Evolutionary conservation across 2,329 filamentous ascomycete species (phyloP), one percentile per base, ranked within the genome.

Genomic region (Chrysoporthe austroafricana): DNA sequence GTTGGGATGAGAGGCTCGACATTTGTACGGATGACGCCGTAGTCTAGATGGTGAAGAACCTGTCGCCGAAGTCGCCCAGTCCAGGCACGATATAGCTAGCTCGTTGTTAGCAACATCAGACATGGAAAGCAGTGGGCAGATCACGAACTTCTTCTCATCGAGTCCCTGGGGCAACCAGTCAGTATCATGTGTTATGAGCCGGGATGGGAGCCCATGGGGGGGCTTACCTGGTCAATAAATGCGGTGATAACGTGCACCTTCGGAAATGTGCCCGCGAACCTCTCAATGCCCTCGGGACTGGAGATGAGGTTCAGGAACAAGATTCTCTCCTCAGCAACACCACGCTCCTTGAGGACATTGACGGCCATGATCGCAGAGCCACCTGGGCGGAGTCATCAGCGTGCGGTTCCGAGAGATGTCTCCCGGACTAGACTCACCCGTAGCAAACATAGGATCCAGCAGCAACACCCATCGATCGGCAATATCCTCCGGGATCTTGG

Each of bases 401-500:
- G 62, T 26, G 42, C 48, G 7, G 59, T 46, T 21, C 54, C 44
- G 11, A 44, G 36, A 13, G 18, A 34, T 46, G 11, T 21, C 13
- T 57, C 39, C 34, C 14, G n/a, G 5, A 39, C 16, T 8, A 36
- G 26, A 71, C 84, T 75, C 80, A 94, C 93, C 94, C 73, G 96
- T 99, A 67, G 96, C 96, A 81, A 99, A 94, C 96, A 99, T 99
- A n/a, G 96, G 96, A 77, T 99, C 96, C 58, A 99, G 82, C 57
- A 99, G 84, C 69, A 99, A 83, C 46, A 97, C 95, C 94, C 96
- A 99, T 78, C 96, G 85, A 65, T 95, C 87, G 34, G 91, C 88
- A 78, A 99, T 97, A 77, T 99, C 96, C 76, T 93, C 91, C 7
- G 96, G 96, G 48, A 99, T 86, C 83, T 99, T 99, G 75, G 98